Conservation (phyloP, 148 eudicot genomes). For the Chenopodium album region DNA sequence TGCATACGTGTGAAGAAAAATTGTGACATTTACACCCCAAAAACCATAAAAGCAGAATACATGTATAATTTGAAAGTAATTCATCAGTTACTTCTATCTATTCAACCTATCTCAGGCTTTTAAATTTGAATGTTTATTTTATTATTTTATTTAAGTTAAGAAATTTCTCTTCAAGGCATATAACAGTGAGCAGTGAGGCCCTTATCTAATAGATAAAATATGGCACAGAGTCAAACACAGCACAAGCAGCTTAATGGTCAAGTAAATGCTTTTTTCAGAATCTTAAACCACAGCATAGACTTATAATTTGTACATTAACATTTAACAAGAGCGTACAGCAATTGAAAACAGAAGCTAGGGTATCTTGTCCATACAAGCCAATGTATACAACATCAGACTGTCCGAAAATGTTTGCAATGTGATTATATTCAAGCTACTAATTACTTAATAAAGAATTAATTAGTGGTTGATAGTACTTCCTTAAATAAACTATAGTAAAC, state of each 20-base stretch:
- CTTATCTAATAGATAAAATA: background rate
- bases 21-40: background rate
- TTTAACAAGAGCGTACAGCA: background rate
- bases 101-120: background rate
- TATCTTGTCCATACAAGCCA: background rate
- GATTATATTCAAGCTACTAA: background rate
- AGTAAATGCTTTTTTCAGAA: background rate
- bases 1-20: background rate
- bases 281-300: background rate
- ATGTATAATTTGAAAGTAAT: background rate
- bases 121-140: background rate
- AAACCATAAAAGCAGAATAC: background rate
- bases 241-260: background rate
- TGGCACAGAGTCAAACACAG: background rate
- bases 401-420: background rate
- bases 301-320: background rate
- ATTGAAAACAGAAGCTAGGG: background rate
- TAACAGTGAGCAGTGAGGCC: background rate
- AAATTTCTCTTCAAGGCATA: background rate
- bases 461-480: no score
- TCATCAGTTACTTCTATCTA: background rate
- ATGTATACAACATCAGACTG: background rate
- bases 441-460: background rate
- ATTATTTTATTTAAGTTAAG: no score
- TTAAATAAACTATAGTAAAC: background rate